Evolutionary conservation across 139 green algal species (phyloP).

Genomic region (Picochlorum sp.): DNA sequence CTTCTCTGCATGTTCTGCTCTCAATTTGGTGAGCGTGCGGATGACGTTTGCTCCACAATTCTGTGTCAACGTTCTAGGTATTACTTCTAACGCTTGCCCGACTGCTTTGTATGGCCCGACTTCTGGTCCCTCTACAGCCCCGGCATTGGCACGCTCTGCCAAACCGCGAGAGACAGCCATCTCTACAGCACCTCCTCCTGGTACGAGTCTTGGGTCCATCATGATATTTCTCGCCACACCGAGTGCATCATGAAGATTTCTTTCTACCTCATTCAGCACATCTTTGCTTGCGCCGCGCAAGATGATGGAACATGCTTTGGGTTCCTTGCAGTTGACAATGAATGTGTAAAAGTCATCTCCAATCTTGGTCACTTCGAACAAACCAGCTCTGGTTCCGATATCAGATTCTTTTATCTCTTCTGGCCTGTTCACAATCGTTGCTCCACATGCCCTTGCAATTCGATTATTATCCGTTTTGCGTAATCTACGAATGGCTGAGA

Average conservation of each 20-base stretch:
- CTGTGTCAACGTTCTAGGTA: constrained; percentile 90
- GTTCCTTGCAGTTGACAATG: constrained; percentile 94
- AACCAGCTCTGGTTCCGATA: constrained; percentile 82
- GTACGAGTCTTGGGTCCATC: constrained; percentile 80
- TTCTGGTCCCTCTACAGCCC: constrained; percentile 44
- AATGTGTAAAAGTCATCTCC: constrained; percentile 98
- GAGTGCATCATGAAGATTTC: constrained; percentile 93
- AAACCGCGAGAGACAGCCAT: constrained; percentile 81
- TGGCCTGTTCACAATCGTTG: constrained; percentile 78
- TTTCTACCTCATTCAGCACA: constrained; percentile 93
- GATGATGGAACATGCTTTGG: constrained; percentile 94
- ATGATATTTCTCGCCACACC: constrained; percentile 93
- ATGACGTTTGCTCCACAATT: constrained; percentile 99
- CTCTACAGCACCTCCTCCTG: constrained; percentile 92
- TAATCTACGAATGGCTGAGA: constrained; percentile 90
- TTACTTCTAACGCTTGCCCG: constrained; percentile 88
- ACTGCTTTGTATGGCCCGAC: constrained; percentile 62
- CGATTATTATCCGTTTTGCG: constrained; percentile 99
- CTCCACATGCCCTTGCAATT: constrained; percentile 82
- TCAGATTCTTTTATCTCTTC: constrained; percentile 80
- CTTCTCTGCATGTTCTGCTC: constrained; percentile 67
- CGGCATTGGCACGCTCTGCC: constrained; percentile 37
- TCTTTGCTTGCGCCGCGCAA: constrained; percentile 82
- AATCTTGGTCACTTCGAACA: constrained; percentile 98
- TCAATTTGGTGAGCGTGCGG: constrained; percentile 93